These are phyloP conservation scores for Ceratobasidium sp. DNA, from an alignment of 1,284 basidiomycete species.

Conservation along the genomic window DNA sequence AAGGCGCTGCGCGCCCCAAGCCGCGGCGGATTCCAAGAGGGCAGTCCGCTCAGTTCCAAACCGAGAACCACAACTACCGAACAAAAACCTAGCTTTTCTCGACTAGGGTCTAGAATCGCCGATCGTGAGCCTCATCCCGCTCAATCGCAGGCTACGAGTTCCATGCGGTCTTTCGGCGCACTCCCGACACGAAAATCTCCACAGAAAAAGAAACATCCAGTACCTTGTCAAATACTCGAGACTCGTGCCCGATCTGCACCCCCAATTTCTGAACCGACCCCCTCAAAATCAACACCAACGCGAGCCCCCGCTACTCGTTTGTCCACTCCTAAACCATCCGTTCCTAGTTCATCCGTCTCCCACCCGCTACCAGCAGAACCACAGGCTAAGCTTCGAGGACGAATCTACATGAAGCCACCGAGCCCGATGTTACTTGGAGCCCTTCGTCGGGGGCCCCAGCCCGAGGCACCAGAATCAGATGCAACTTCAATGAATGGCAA, in stretches of 20 bases:
- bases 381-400: too few relatives aligned
- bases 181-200: too few relatives aligned
- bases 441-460: neutral
- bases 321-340: too few relatives aligned
- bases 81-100: neutral
- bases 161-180: too few relatives aligned
- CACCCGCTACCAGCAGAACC: too few relatives aligned
- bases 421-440: neutral
- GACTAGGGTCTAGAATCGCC: neutral
- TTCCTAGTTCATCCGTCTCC: neutral
- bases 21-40: neutral
- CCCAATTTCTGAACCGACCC: neutral
- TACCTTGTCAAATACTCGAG: too few relatives aligned
- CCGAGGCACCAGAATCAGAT: neutral
- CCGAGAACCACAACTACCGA: neutral
- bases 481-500: neutral
- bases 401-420: neutral
- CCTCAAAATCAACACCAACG: too few relatives aligned
- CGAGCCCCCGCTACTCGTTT: too few relatives aligned
- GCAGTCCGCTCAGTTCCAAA: neutral
- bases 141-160: too few relatives aligned
- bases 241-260: neutral
- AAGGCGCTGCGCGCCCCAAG: conserved; percentile 12
- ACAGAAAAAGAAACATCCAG: too few relatives aligned
- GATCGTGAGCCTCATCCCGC: too few relatives aligned